Conservation (phyloP, 495 filamentous ascomycete species). For the Penicillium dipodomyicola region DNA sequence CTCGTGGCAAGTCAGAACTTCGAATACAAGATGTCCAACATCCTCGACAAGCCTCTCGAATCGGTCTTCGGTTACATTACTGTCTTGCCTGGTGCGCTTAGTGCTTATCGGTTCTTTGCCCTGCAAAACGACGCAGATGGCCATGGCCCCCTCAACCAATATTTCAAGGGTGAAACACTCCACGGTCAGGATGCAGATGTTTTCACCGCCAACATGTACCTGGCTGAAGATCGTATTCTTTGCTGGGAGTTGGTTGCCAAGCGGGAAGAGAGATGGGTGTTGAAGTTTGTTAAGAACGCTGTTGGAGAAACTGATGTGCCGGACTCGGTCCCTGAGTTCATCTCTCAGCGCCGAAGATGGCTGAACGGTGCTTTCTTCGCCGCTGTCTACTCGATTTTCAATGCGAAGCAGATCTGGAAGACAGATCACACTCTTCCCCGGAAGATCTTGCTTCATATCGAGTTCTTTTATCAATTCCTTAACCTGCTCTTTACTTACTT, state of each 20-base stretch:
- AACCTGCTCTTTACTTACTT: conserved; percentile 94
- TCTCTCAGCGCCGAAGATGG: conserved; percentile 94
- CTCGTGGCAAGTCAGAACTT: conserved; percentile 97
- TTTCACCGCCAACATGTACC: conserved; percentile 99
- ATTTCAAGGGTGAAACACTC: conserved; percentile 98
- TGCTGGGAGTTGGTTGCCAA: conserved; percentile 99
- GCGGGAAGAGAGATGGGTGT: conserved; percentile 88
- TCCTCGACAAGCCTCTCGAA: conserved; percentile 95
- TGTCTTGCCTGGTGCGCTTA: conserved; percentile 89
- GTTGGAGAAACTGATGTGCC: conserved; percentile 98
- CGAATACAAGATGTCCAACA: conserved; percentile 99
- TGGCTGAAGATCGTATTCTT: conserved; percentile 97
- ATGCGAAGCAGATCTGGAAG: conserved; percentile 88
- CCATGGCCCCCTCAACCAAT: conserved; percentile 93
- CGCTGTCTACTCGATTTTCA: conserved; percentile 93
- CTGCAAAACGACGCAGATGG: conserved; percentile 96
- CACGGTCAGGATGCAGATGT: conserved; percentile 97
- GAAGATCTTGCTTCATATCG: conserved; percentile 90
- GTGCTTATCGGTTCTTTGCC: conserved; percentile 94
- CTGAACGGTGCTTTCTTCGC: conserved; percentile 99
- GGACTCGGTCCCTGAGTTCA: conserved; percentile 73
- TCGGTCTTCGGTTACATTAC: conserved; percentile 98
- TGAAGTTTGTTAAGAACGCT: conserved; percentile 95
- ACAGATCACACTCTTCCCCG: conserved; percentile 89
- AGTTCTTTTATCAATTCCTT: conserved; percentile 93